Base-by-base conservation (phyloP, 371 early-diverging fungal genomes). In the Syncephalastrum monosporum region DNA sequence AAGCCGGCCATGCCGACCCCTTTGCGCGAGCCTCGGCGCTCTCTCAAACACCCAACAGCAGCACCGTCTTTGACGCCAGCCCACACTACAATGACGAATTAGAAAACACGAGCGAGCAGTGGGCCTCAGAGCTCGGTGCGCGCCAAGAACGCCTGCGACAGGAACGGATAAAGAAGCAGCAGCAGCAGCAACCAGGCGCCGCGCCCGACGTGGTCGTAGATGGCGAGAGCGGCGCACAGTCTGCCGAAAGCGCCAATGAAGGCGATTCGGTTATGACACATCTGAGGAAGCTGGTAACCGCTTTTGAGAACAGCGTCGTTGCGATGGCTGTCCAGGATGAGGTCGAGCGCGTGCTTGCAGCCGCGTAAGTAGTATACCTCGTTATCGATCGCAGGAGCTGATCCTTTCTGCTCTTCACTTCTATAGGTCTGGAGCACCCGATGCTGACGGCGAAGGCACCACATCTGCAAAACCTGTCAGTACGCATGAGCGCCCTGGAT, bases 401-500 rank as follows among this genome's bases (percentile, higher is more conserved):
- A 33, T 33, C 0, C 10, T 33, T 38, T 25, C 6, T 14, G 6
- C 15, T 10, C 24, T 33, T n/a, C 29, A 21, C 13, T 43, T 25
- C 23, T 24, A 41, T 42, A 57, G 48, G 12, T 21, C 46, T 44
- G 57, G 44, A 17, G 62, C 65, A 13, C 56, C 64, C 23, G 61
- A 53, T 23, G 63, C 50, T 17, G 58, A 49, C 15, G 59, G 62
- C 24, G 61, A 66, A 33, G 56, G 63, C 49, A 58, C 53, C 44
- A 42, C 38, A 29, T 27, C 47, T 6, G n/a, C 45, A 38, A 70
- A 57, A 45, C 68, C 67, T 14, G 59, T 75, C 6, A 65, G 55
- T 13, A 69, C 80, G 3, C 74, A 68, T 53, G 73, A 65, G 44
- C 83, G 91, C 3, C 86, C 91, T 5, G 78, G 88, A 0, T 79